These are phyloP conservation scores for Geotrichum citri-aurantii DNA, from an alignment of 1,139 yeast genomes.

Conservation along the genomic window DNA sequence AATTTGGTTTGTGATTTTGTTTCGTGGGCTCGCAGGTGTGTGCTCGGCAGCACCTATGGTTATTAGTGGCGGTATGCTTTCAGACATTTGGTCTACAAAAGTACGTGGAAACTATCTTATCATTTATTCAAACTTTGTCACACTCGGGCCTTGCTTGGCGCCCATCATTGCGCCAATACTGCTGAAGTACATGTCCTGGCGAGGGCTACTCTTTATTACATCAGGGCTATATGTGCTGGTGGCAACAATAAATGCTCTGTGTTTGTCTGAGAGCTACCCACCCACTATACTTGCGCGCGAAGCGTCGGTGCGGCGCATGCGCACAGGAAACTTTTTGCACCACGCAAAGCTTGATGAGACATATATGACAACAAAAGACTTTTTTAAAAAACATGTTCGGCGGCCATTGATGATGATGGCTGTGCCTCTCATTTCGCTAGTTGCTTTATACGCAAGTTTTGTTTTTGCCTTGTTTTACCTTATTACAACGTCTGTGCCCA, in stretches of 20 bases:
- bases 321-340: slow-evolving; percentile 51
- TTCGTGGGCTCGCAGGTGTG: slow-evolving; percentile 66
- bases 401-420: slow-evolving; percentile 44
- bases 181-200: slow-evolving; percentile 48
- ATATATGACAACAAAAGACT: slow-evolving; percentile 38
- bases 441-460: slow-evolving; percentile 43
- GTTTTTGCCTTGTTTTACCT: slow-evolving; percentile 45
- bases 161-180: slow-evolving; percentile 60
- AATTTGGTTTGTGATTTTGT: slow-evolving; percentile 57
- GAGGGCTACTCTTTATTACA: slow-evolving; percentile 59
- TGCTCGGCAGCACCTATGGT: slow-evolving; percentile 70
- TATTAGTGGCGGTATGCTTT: slow-evolving; percentile 73
- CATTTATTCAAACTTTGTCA: slow-evolving; percentile 61
- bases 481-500: slow-evolving; percentile 38
- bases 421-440: slow-evolving; percentile 42
- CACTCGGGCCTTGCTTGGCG: slow-evolving; percentile 68
- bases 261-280: slow-evolving; percentile 68
- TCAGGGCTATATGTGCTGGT: slow-evolving; percentile 59
- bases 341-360: slow-evolving; percentile 43
- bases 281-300: slow-evolving; percentile 57
- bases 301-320: slow-evolving; percentile 51
- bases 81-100: slow-evolving; percentile 57
- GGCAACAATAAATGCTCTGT: slow-evolving; percentile 42
- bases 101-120: slow-evolving; percentile 71
- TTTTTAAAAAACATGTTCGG: slow-evolving; percentile 37